Base-by-base conservation (phyloP, 2,329 filamentous ascomycete species). In the Pyrenophora tritici-repentis region DNA sequence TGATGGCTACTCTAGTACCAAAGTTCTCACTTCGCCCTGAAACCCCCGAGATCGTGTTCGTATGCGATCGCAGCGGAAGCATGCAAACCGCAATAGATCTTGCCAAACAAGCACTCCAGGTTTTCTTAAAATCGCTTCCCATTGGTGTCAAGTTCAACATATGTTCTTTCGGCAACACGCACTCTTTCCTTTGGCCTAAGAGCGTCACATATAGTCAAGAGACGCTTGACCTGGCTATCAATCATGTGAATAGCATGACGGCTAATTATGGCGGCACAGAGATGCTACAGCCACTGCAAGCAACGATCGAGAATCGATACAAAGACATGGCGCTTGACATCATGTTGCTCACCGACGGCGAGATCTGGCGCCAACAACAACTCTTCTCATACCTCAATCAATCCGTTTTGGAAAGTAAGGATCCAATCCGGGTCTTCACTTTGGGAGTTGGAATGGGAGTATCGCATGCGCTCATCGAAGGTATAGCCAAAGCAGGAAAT, bases 1-100 rank as follows among this genome's bases (percentile, higher is more conserved):
- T 91, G 50, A 89, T 91, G 86, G 76, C 82, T 0, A 89, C 87
- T 0, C 75, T 91, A 0, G 86, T 90, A 0, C 88, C 88, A 2
- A 86, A 84, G 55, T 89, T 90, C 71, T 76, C 78, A n/a, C 73
- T 89, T 0, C 82, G 83, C 0, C 66, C 79, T 0, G 76, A 79
- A 7, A 73, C 70, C 14, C 81, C 81, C 0, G 88, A 91, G 65
- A 80, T 91, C 17, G 82, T 91, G 14, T 90, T 91, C 58, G 74
- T 91, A 4, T 87, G 85, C 47, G 88, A 91, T 66, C 81, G 87
- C 43, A 89, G 86, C 48, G 87, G 86, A 0, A 88, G 85, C 51
- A 88, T 88, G 86, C 20, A 70, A 0, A 56, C 58, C 4, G 82
- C 80, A 33, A 87, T 87, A 1, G 55, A 59, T 0, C 79, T 84